Percentiles rank a stretch among this genome's conserved stretches.
Conservation (phyloP, 1,284 basidiomycete genomes). For the Ustilago xerochloae region DNA sequence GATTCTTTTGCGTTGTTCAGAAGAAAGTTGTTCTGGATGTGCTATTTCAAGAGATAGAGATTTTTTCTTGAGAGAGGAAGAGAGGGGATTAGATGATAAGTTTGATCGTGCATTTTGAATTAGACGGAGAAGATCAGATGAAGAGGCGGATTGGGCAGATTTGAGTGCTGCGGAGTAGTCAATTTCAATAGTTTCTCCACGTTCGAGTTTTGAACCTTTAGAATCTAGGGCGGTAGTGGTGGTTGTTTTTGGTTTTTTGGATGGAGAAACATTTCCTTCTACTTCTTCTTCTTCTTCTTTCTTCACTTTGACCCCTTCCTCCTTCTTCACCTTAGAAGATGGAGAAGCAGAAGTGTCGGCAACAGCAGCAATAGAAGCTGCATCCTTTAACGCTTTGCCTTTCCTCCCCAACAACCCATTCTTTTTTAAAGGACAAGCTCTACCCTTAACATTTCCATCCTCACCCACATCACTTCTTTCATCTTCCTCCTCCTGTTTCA, state of each 20-base stretch:
- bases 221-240: too few relatives aligned
- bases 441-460: not conserved
- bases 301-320: slow-evolving; percentile 17
- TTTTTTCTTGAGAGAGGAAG: slow-evolving; percentile 1
- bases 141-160: slow-evolving; percentile 3
- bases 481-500: slow-evolving; percentile 51
- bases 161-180: slow-evolving; percentile 20
- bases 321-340: not conserved
- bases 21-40: slow-evolving; percentile 3
- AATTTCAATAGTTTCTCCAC: not conserved
- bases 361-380: slow-evolving; percentile 13
- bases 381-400: slow-evolving; percentile 45
- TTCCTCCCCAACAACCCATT: slow-evolving; percentile 44
- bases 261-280: not conserved
- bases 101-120: slow-evolving; percentile 20
- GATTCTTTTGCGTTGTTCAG: slow-evolving; percentile 46
- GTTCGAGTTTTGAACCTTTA: too few relatives aligned
- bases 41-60: slow-evolving; percentile 28
- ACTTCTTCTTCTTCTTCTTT: slow-evolving; percentile 5
- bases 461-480: not conserved
- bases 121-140: slow-evolving; percentile 8
- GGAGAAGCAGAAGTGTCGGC: not conserved
- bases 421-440: slow-evolving; percentile 46
- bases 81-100: slow-evolving; percentile 23
- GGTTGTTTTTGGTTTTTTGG: slow-evolving; percentile 11